Conservation (phyloP, 2,329 filamentous ascomycete genomes). For the Trichoderma breve region DNA sequence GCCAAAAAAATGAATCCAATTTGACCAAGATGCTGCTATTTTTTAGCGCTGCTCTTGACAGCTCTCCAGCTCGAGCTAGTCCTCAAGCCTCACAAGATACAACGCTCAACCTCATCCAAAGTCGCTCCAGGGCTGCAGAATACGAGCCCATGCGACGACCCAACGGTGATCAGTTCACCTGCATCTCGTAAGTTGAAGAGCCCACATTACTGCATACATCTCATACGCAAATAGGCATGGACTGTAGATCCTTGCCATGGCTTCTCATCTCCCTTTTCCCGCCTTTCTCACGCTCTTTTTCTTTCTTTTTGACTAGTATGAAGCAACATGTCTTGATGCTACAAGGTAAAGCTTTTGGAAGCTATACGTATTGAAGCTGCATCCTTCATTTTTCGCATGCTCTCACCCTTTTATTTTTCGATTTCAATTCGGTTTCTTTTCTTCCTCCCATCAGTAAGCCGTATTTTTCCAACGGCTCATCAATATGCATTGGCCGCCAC, state of each 20-base stretch:
- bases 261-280: neutral
- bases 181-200: neutral
- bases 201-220: conserved; percentile 9
- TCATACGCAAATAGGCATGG: neutral
- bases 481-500: conserved; percentile 10
- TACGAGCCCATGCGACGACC: conserved; percentile 8
- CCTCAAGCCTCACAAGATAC: neutral
- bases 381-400: neutral
- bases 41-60: neutral
- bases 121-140: neutral
- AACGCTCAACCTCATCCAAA: neutral
- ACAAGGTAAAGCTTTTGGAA: neutral
- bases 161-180: conserved; percentile 15
- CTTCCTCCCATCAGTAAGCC: neutral
- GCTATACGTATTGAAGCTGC: neutral
- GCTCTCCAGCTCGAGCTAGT: neutral
- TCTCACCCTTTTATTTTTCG: neutral
- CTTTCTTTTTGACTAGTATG: neutral
- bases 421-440: neutral
- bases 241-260: neutral
- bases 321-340: neutral
- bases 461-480: neutral
- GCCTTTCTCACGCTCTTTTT: neutral
- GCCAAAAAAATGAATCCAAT: neutral
- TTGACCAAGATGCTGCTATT: neutral